Conservation (phyloP, 2,329 filamentous ascomycete species). For the Scedosporium aurantiacum region DNA sequence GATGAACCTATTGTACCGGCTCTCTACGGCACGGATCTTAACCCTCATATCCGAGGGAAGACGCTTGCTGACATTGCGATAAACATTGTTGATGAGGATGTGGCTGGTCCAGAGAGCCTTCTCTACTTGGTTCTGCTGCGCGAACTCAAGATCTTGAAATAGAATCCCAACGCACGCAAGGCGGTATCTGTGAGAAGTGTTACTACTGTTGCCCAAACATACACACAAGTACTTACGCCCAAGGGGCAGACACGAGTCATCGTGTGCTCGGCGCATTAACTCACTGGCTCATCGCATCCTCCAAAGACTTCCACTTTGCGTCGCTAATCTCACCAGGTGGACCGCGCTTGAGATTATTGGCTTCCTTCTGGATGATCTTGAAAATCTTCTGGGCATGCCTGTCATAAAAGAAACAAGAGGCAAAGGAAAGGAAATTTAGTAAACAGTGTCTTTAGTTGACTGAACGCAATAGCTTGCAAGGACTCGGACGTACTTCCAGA, state of each 20-base stretch:
- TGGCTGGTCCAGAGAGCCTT: slow-evolving; percentile 69
- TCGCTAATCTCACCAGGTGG: slow-evolving; percentile 24
- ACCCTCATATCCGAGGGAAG: slow-evolving; percentile 23
- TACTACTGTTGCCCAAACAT: no score
- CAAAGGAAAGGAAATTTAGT: background rate
- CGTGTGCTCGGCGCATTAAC: slow-evolving; percentile 10
- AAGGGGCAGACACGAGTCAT: background rate
- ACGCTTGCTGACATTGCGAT: slow-evolving; percentile 24
- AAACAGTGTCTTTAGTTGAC: background rate
- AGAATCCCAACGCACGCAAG: slow-evolving; percentile 60
- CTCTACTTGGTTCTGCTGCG: slow-evolving; percentile 54
- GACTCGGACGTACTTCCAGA: slow-evolving; percentile 10
- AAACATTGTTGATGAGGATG: slow-evolving; percentile 64
- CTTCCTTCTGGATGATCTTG: slow-evolving; percentile 29
- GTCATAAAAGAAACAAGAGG: background rate
- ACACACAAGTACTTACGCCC: no score
- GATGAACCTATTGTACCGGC: slow-evolving; percentile 72
- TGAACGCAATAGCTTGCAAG: background rate
- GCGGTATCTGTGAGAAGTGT: slow-evolving; percentile 28
- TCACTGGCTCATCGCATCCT: slow-evolving; percentile 31
- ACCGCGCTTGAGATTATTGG: slow-evolving; percentile 29
- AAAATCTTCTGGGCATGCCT: slow-evolving; percentile 33
- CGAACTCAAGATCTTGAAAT: slow-evolving; percentile 60
- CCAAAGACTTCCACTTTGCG: slow-evolving; percentile 32
- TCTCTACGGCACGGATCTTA: slow-evolving; percentile 66